These are phyloP conservation scores for Pseudozyma pruni DNA, from an alignment of 1,284 basidiomycete species.

Conservation along the genomic window DNA sequence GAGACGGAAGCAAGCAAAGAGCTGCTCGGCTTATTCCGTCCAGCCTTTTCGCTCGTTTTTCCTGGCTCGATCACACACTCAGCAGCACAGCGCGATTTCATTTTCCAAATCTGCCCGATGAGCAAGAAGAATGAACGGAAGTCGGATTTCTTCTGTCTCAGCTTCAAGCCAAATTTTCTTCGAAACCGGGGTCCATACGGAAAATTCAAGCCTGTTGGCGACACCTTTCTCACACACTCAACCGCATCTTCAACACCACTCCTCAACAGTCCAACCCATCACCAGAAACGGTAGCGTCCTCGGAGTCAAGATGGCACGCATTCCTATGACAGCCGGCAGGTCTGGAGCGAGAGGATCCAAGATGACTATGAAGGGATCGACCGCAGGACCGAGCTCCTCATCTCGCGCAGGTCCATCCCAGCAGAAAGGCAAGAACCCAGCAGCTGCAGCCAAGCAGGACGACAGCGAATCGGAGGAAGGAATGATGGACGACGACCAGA, in stretches of 20 bases:
- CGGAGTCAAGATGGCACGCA: no score
- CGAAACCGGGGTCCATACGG: no score
- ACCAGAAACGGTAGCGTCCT: no score
- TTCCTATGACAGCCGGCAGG: slow-evolving; percentile 40
- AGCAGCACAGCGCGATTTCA: not conserved
- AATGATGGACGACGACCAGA: slow-evolving; percentile 26
- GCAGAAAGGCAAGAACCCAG: slow-evolving; percentile 13
- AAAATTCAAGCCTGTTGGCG: slow-evolving; percentile 12
- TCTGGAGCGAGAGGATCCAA: slow-evolving; percentile 43
- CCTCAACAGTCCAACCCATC: no score
- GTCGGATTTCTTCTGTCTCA: slow-evolving; percentile 6
- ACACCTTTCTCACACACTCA: not conserved
- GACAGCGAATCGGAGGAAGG: slow-evolving; percentile 27
- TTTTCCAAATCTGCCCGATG: slow-evolving; percentile 18
- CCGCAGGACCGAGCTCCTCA: slow-evolving; percentile 9
- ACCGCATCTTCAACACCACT: not conserved
- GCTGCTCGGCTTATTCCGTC: slow-evolving; percentile 31
- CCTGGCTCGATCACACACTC: slow-evolving; percentile 21
- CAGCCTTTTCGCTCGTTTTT: slow-evolving; percentile 8
- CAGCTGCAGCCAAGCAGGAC: slow-evolving; percentile 3
- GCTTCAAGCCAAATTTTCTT: slow-evolving; percentile 5
- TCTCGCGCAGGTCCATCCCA: slow-evolving; percentile 18
- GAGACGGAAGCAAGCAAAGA: slow-evolving; percentile 7
- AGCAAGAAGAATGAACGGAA: not conserved
- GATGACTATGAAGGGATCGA: slow-evolving; percentile 39